A percentile compares a stretch with the other conserved stretches of the same genome.
These are phyloP conservation scores for Chimonanthus salicifolius DNA, from an alignment of 164 flowering plant genomes.

Conservation along the genomic window DNA sequence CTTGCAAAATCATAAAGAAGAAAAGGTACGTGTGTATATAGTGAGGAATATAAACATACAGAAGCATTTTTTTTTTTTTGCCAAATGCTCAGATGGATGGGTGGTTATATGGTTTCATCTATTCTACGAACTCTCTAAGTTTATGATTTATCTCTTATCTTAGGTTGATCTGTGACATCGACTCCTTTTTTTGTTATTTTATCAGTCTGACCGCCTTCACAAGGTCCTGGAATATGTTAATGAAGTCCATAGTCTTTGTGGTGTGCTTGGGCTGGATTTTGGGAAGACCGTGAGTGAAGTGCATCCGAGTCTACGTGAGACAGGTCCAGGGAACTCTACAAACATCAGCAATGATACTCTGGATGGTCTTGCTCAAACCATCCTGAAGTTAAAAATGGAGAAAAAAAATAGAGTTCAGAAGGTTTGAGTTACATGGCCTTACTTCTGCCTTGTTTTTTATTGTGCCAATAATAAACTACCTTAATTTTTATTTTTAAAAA, in stretches of 20 bases:
- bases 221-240: conserved; percentile 72
- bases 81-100: too few relatives aligned
- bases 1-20: neutral
- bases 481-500: neutral
- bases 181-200: conserved; percentile 10
- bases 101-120: too few relatives aligned
- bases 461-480: neutral
- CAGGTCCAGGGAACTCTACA: conserved; percentile 47
- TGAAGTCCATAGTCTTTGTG: conserved; percentile 82
- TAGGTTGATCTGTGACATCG: neutral
- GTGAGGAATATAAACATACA: neutral
- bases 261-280: conserved; percentile 78
- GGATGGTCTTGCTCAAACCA: conserved; percentile 64
- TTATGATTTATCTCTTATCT: neutral
- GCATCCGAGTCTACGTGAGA: conserved; percentile 73
- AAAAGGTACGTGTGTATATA: neutral
- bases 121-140: neutral
- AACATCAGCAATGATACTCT: conserved; percentile 70
- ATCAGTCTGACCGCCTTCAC: conserved; percentile 77
- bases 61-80: neutral
- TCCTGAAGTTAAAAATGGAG: conserved; percentile 54
- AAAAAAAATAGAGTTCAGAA: conserved; percentile 59
- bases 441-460: neutral
- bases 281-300: conserved; percentile 76
- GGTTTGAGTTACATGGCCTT: conserved; percentile 32